Conservation (phyloP, 164 flowering plant genomes). For the Vitis riparia region DNA sequence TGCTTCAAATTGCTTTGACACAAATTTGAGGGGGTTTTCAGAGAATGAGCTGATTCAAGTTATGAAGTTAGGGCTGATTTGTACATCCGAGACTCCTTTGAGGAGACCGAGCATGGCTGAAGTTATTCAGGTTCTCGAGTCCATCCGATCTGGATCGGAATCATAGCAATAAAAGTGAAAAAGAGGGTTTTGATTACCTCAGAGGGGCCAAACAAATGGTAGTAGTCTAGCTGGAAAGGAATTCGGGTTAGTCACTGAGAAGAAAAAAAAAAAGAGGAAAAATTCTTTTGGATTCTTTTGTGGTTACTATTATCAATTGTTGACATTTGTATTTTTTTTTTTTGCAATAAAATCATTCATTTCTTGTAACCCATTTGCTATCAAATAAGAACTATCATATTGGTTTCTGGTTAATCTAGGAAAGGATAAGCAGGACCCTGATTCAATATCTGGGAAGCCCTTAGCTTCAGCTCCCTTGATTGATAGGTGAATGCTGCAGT, state of each 20-base stretch:
- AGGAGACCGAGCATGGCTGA: conserved; percentile 98
- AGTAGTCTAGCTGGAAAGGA: conserved; percentile 16
- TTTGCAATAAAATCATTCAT: conserved; percentile 39
- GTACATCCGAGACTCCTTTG: conserved; percentile 73
- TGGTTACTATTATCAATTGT: conserved; percentile 29
- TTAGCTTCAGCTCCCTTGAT: no score
- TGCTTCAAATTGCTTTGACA: conserved; percentile 79
- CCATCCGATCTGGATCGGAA: conserved; percentile 63
- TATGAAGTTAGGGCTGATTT: conserved; percentile 85
- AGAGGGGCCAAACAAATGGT: conserved; percentile 1
- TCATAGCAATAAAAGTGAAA: conserved; percentile 15
- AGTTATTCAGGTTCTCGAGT: conserved; percentile 92
- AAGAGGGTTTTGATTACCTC: neutral
- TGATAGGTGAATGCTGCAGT: no score
- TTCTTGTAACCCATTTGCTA: conserved; percentile 13
- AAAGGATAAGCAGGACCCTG: no score
- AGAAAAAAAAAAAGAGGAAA: conserved; percentile 4
- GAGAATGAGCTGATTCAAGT: conserved; percentile 92
- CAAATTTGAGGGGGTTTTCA: conserved; percentile 62
- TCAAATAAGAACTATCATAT: neutral
- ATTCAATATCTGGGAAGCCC: no score
- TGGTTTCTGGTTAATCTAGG: no score
- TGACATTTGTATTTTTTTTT: conserved; percentile 25
- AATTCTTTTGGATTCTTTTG: conserved; percentile 55
- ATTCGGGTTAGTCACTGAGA: conserved; percentile 7